Evolutionary conservation across 148 eudicot genomes (phyloP), one percentile per base, ranked within the genome.

Genomic region (Amaranthus cruentus): DNA sequence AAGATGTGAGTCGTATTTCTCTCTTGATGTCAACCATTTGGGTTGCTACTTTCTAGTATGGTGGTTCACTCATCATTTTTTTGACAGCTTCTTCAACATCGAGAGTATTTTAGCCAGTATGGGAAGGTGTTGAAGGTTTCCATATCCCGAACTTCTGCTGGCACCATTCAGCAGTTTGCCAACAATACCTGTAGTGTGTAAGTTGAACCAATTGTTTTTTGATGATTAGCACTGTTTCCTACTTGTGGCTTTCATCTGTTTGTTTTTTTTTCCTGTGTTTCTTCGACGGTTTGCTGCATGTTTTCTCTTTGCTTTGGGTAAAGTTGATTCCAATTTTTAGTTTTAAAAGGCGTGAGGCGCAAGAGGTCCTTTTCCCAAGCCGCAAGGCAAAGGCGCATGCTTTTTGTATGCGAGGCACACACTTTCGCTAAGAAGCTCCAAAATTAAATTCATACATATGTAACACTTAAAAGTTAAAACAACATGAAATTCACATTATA

Each of bases 101-200:
- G 84, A 80, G 97, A 92, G 53, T 92, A 87, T 80, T 95, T 95
- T 87, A 81, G 79, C 79, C 93, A 88, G 81, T 95, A 95, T 83
- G 97, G 99, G 21, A 95, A 85, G 86, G 99, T 90, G 66, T 78
- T 87, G 75, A 95, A 95, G 88, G 99, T 95, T 75, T 95, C 99
- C 52, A 85, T 95, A 69, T 95, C 99, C 62, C 91, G 94, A 56
- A 95, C 97, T 70, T 87, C 99, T 38, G 86, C 94, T 75, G 99
- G 99, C 80, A 78, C 90, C 62, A 89, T 95, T 75, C 99, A 95
- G 79, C 99, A 92, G 56, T 95, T 88, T 84, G 71, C 94, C 75
- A 90, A 95, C 83, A 87, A 80, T 81, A 92, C 97, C 69, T 95
- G 99, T 82, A 95, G 99, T 84, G 97, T 95, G 99, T 95, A 85